A percentile compares a stretch with the other conserved stretches of the same genome.
phyloP scores from a whole-genome alignment of 257 asterid species.

The Solanum medicagineum region DNA sequence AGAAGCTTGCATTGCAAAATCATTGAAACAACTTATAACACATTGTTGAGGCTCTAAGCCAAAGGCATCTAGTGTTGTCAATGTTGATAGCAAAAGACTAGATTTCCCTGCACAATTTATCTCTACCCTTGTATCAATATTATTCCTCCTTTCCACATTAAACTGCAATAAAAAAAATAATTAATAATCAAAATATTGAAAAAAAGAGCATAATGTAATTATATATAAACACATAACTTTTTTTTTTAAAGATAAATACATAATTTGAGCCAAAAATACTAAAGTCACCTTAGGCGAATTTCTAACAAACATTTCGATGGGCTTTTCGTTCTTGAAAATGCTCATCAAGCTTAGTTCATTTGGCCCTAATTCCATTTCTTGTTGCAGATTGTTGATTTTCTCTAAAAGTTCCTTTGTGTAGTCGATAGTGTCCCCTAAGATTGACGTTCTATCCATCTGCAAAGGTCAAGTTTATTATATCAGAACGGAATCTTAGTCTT shows the following conservation, averaged over 20 bases:
- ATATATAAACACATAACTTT: neutral
- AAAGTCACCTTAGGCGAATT: slow-evolving; percentile 60
- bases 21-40: slow-evolving; percentile 64
- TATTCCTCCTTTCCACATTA: slow-evolving; percentile 43
- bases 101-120: slow-evolving; percentile 44
- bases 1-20: slow-evolving; percentile 62
- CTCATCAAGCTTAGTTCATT: slow-evolving; percentile 19
- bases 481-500: neutral
- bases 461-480: neutral
- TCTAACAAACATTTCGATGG: slow-evolving; percentile 31
- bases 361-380: slow-evolving; percentile 32
- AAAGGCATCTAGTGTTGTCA: slow-evolving; percentile 49
- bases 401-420: slow-evolving; percentile 66
- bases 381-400: slow-evolving; percentile 44
- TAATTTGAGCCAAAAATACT: neutral
- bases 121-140: slow-evolving; percentile 36
- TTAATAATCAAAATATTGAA: too few species aligned
- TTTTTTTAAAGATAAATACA: neutral
- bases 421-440: slow-evolving; percentile 73
- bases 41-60: slow-evolving; percentile 65
- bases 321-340: slow-evolving; percentile 41
- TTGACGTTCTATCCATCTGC: slow-evolving; percentile 84
- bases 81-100: slow-evolving; percentile 53
- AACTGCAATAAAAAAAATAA: slow-evolving; percentile 21
- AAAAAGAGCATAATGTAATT: neutral